Evolutionary conservation across 208 protist genomes (phyloP).

Genomic region (Leishmania arabica): DNA sequence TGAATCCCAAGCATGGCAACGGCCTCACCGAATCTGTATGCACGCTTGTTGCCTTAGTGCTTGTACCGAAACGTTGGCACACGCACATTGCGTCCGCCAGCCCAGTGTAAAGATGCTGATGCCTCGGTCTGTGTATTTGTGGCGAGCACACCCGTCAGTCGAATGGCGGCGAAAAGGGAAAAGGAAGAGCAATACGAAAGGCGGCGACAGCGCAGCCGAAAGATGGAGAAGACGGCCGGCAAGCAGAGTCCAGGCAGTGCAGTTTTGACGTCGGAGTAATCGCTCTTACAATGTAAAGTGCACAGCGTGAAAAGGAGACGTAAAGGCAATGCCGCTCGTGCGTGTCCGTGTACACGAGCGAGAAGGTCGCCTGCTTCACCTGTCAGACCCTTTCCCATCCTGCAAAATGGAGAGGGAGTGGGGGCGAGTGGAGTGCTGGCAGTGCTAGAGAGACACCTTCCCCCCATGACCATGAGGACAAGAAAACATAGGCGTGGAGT

Average conservation of each 20-base stretch:
- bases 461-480: background rate
- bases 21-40: background rate
- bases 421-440: background rate
- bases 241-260: background rate
- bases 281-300: background rate
- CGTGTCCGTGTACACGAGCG: background rate
- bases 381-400: background rate
- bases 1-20: constrained; percentile 68
- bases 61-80: background rate
- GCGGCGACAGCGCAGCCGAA: background rate
- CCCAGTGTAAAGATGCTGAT: background rate
- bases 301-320: background rate
- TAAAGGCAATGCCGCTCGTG: background rate
- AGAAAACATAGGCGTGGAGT: background rate
- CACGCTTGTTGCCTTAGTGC: background rate
- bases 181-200: background rate
- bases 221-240: background rate
- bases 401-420: background rate
- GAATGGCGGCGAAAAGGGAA: background rate
- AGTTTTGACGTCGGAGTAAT: background rate
- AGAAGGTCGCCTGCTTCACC: background rate
- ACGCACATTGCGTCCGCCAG: background rate
- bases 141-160: background rate
- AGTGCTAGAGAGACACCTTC: background rate
- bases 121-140: background rate